These are phyloP conservation scores for Emericellopsis atlantica DNA, from an alignment of 2,329 filamentous ascomycete species.

Conservation along the genomic window DNA sequence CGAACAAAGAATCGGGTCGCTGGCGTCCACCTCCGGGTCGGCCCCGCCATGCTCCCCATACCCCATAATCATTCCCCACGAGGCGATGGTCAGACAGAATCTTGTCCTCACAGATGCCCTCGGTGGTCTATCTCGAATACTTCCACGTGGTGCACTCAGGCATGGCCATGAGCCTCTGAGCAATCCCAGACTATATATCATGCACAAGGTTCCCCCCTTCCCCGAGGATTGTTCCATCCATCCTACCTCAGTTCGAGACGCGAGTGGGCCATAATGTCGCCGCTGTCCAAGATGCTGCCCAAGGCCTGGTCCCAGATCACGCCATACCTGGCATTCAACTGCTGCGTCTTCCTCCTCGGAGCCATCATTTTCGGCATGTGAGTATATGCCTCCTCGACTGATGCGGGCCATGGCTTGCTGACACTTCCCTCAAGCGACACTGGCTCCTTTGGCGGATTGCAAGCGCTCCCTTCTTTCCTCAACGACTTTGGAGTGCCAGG, in stretches of 20 bases:
- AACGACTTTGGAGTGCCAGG: conserved; percentile 1
- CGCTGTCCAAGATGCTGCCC: not conserved
- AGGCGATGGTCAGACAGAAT: not conserved
- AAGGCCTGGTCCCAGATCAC: conserved; percentile 1
- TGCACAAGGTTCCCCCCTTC: too few species aligned
- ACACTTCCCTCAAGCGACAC: not conserved
- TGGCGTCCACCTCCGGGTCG: not conserved
- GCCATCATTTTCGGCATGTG: conserved; percentile 3
- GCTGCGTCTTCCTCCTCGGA: not conserved
- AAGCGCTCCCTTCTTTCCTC: conserved; percentile 2
- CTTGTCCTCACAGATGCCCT: not conserved
- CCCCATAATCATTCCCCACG: not conserved
- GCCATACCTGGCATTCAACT: conserved; percentile 2
- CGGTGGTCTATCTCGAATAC: too few species aligned
- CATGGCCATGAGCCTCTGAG: too few species aligned
- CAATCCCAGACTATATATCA: too few species aligned
- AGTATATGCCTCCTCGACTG: not conserved
- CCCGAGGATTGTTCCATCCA: not conserved
- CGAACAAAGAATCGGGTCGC: not conserved
- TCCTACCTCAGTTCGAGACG: not conserved
- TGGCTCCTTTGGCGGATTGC: conserved; percentile 2
- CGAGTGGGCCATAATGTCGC: not conserved
- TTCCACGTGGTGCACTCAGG: too few species aligned
- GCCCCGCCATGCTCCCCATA: not conserved
- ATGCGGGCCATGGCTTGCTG: not conserved